A percentile compares a stretch with the other conserved stretches of the same genome.
Conservation (phyloP, 2,329 filamentous ascomycete species). For the Nigrospora sphaerica region DNA sequence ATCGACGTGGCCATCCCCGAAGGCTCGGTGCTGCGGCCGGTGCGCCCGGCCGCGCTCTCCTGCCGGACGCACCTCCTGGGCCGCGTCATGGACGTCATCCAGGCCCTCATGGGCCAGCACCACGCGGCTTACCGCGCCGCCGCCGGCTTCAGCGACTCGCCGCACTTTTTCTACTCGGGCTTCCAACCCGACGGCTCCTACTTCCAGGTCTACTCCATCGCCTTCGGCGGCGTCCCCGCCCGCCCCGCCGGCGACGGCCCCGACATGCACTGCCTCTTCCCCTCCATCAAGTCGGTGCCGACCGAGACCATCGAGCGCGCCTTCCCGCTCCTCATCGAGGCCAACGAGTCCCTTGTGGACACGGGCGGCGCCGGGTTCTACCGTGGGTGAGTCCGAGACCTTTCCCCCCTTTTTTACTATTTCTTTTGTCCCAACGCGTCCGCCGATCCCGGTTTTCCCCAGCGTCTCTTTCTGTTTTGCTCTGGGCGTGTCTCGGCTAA, state of each 20-base stretch:
- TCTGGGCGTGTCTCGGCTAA: background rate
- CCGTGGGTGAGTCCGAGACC: conserved; percentile 21
- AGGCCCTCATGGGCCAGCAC: conserved; percentile 40
- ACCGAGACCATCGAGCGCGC: conserved; percentile 40
- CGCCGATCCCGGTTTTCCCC: too few relatives aligned
- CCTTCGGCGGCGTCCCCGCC: conserved; percentile 40
- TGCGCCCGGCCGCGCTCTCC: conserved; percentile 37
- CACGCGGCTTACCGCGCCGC: conserved; percentile 37
- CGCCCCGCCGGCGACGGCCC: conserved; percentile 38
- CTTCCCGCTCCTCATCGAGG: conserved; percentile 39
- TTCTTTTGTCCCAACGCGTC: too few relatives aligned
- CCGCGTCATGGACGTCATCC: conserved; percentile 39
- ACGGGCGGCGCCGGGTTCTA: conserved; percentile 39
- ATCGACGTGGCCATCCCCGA: conserved; percentile 37
- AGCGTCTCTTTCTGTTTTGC: too few relatives aligned
- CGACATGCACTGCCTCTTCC: conserved; percentile 43
- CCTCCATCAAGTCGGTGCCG: conserved; percentile 41
- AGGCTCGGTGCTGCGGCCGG: conserved; percentile 35
- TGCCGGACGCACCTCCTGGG: conserved; percentile 41
- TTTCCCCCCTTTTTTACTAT: background rate
- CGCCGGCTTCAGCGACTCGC: conserved; percentile 42
- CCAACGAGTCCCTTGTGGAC: conserved; percentile 37
- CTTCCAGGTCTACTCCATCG: conserved; percentile 42
- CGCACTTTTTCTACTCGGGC: conserved; percentile 42
- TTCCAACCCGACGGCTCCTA: conserved; percentile 35